Percentiles rank a stretch among this genome's conserved stretches.
Conservation (phyloP, 2,329 filamentous ascomycete species). For the Aspergillus felis region DNA sequence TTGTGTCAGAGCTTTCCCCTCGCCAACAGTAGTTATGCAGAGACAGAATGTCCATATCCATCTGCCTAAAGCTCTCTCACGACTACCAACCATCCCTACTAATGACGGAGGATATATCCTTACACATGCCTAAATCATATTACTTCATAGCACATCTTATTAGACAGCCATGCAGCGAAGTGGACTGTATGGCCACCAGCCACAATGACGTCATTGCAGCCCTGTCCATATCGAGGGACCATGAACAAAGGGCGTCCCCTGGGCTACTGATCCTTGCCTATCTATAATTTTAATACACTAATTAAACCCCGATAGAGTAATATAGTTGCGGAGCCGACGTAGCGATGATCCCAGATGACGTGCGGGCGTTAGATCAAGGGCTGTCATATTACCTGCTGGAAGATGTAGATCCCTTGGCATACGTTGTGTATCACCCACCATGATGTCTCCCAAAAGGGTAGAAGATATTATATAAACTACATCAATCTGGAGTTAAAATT, state of each 20-base stretch:
- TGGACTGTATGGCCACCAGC: background rate
- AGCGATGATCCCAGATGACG: background rate
- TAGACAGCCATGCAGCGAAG: background rate
- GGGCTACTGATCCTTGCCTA: background rate
- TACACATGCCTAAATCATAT: background rate
- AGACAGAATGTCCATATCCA: background rate
- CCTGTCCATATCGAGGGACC: background rate
- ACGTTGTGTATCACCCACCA: background rate
- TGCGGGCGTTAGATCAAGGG: background rate
- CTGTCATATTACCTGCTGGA: background rate
- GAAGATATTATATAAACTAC: background rate
- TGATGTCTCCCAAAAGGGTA: background rate
- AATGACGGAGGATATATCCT: background rate
- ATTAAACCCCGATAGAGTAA: background rate
- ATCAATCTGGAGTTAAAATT: background rate
- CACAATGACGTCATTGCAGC: background rate
- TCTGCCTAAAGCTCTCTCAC: background rate
- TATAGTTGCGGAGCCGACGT: background rate
- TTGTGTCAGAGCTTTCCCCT: background rate
- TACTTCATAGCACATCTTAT: background rate
- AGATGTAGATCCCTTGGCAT: conserved; percentile 1
- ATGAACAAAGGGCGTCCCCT: background rate
- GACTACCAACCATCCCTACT: background rate
- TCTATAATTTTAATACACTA: background rate
- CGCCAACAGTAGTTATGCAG: background rate